Percentiles rank a stretch among this genome's conserved stretches.
phyloP scores from a whole-genome alignment of 2,329 filamentous ascomycete species.

The Cladophialophora yegresii region DNA sequence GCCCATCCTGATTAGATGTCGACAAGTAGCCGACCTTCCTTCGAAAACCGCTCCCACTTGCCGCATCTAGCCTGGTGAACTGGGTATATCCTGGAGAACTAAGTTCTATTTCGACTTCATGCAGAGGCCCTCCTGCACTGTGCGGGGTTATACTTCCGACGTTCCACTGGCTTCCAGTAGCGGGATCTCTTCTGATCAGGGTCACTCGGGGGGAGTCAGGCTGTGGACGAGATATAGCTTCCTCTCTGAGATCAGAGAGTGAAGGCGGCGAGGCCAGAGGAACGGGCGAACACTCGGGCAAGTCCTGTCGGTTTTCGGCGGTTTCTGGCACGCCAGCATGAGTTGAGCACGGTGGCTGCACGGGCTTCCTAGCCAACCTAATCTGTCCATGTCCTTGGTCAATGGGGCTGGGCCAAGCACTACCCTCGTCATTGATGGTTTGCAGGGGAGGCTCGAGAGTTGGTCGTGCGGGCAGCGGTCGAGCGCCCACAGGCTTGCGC shows the following conservation, averaged over 20 bases:
- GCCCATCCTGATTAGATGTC: conserved; percentile 13
- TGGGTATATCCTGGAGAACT: conserved; percentile 62
- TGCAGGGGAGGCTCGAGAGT: conserved; percentile 3
- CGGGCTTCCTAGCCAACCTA: conserved; percentile 24
- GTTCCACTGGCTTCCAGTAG: conserved; percentile 72
- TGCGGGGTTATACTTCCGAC: conserved; percentile 62
- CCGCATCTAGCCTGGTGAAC: conserved; percentile 47
- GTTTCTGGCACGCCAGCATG: neutral
- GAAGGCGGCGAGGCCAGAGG: neutral
- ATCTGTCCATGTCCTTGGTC: conserved; percentile 14
- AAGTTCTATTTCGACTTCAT: conserved; percentile 56
- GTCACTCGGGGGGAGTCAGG: conserved; percentile 45
- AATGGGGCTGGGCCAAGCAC: conserved; percentile 2
- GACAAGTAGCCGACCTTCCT: conserved; percentile 26
- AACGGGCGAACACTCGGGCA: neutral
- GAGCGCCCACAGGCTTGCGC: conserved; percentile 31
- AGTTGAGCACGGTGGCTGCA: conserved; percentile 11
- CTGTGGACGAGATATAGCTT: neutral
- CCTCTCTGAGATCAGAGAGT: neutral
- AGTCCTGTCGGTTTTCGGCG: neutral
- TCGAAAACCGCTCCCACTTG: conserved; percentile 27
- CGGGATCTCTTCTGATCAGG: conserved; percentile 72
- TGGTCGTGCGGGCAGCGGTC: conserved; percentile 20
- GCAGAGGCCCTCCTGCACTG: conserved; percentile 26
- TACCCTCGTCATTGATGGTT: neutral